Percentiles rank a stretch among this genome's conserved stretches.
Evolutionary conservation across 2,329 filamentous ascomycete genomes (phyloP).

Genomic region (Monosporascus ibericus): DNA sequence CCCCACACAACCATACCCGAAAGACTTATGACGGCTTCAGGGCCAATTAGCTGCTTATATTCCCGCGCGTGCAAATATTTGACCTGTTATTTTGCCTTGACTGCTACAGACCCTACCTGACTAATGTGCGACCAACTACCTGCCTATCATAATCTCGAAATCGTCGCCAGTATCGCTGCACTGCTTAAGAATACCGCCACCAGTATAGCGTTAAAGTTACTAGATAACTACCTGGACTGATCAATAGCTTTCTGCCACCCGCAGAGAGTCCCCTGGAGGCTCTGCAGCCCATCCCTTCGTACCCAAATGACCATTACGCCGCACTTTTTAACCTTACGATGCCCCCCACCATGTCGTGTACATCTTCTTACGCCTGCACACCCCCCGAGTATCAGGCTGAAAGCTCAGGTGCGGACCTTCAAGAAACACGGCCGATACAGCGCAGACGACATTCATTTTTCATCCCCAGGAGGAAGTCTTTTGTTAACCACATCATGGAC

Average conservation of each 20-base stretch:
- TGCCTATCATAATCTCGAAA: neutral
- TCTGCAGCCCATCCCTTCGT: neutral
- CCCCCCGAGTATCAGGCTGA: constrained; percentile 28
- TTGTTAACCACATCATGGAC: constrained; percentile 56
- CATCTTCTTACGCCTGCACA: constrained; percentile 21
- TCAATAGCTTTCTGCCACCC: neutral
- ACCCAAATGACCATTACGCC: neutral
- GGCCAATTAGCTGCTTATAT: neutral
- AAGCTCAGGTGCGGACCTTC: constrained; percentile 35
- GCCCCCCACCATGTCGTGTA: constrained; percentile 22
- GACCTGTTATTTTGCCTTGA: neutral
- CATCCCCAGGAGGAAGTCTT: constrained; percentile 47
- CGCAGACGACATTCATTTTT: constrained; percentile 53
- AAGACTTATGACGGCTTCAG: neutral
- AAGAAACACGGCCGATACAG: constrained; percentile 26
- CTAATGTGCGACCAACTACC: neutral
- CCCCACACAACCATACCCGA: neutral
- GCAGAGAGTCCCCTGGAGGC: neutral
- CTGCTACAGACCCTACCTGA: neutral
- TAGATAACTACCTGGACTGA: neutral
- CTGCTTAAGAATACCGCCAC: neutral
- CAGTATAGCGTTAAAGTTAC: too few relatives aligned
- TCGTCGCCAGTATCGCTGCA: neutral
- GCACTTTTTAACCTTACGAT: neutral
- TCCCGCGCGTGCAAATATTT: neutral